Evolutionary conservation across 2,329 filamentous ascomycete genomes (phyloP).

Genomic region (Xylaria polymorpha): DNA sequence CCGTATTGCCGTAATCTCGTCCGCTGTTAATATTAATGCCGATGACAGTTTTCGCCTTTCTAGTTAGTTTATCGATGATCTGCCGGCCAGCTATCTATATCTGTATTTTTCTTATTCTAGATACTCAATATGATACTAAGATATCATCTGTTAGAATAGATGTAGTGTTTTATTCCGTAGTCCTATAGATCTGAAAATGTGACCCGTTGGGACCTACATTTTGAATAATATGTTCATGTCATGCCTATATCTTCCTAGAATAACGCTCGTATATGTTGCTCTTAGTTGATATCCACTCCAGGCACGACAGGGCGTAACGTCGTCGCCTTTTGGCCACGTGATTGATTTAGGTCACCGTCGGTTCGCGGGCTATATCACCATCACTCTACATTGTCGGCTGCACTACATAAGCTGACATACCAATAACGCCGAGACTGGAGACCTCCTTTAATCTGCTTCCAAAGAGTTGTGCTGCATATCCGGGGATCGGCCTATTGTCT

Average conservation of each 20-base stretch:
- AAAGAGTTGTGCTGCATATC: constrained; percentile 24
- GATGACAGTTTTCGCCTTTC: neutral
- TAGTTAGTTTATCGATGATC: constrained; percentile 15
- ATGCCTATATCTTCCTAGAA: neutral
- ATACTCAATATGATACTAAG: neutral
- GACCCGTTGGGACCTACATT: neutral
- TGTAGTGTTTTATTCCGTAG: neutral
- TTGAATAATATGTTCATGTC: neutral
- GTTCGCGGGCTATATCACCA: constrained; percentile 19
- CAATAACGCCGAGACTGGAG: constrained; percentile 25
- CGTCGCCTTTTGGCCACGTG: constrained; percentile 34
- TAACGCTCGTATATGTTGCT: neutral
- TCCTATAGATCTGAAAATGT: neutral
- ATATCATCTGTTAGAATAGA: neutral
- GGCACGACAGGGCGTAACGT: constrained; percentile 3
- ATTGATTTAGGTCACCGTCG: constrained; percentile 35
- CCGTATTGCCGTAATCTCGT: neutral
- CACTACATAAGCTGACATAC: constrained; percentile 40
- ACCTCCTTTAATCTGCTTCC: constrained; percentile 1
- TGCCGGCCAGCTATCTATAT: constrained; percentile 10
- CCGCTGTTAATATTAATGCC: neutral
- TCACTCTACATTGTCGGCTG: constrained; percentile 37
- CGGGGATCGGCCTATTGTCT: constrained; percentile 18
- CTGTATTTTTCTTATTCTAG: neutral
- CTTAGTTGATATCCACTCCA: neutral